Conservation (phyloP, 345 rosid species). For the Gossypium bickii region DNA sequence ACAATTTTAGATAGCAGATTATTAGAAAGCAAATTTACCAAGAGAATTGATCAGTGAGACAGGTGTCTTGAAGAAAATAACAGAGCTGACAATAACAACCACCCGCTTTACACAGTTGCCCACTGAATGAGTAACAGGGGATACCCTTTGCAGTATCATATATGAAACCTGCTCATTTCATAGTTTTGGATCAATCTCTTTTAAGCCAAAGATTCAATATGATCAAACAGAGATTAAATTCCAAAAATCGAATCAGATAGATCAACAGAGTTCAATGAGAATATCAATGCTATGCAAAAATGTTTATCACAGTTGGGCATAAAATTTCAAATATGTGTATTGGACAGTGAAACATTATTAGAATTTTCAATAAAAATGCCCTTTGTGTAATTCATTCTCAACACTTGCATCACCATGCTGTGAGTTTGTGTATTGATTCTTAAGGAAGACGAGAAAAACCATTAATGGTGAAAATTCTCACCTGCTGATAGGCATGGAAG, state of each 20-base stretch:
- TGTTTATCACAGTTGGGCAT: background rate
- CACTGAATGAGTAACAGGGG: conserved; percentile 96
- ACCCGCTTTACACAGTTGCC: conserved; percentile 99
- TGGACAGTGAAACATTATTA: background rate
- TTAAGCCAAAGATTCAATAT: background rate
- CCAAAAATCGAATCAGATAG: background rate
- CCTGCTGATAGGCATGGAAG: conserved; percentile 99
- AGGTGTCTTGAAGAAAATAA: conserved; percentile 77
- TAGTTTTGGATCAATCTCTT: conserved; percentile 5
- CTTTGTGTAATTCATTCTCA: background rate
- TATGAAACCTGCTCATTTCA: conserved; percentile 79
- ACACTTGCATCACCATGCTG: background rate
- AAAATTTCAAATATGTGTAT: background rate
- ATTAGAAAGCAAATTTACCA: conserved; percentile 41
- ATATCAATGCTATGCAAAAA: background rate
- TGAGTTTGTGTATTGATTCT: background rate
- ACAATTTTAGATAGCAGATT: background rate
- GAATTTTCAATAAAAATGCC: background rate
- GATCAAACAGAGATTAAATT: background rate
- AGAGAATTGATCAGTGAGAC: conserved; percentile 78
- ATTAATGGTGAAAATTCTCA: conserved; percentile 22
- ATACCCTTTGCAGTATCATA: conserved; percentile 92
- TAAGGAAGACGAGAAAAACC: background rate
- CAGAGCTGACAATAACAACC: conserved; percentile 99
- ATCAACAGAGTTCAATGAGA: background rate